Evolutionary conservation across 257 asterid species (phyloP), one percentile per base, ranked within the genome.

Genomic region (Primulina eburnea): DNA sequence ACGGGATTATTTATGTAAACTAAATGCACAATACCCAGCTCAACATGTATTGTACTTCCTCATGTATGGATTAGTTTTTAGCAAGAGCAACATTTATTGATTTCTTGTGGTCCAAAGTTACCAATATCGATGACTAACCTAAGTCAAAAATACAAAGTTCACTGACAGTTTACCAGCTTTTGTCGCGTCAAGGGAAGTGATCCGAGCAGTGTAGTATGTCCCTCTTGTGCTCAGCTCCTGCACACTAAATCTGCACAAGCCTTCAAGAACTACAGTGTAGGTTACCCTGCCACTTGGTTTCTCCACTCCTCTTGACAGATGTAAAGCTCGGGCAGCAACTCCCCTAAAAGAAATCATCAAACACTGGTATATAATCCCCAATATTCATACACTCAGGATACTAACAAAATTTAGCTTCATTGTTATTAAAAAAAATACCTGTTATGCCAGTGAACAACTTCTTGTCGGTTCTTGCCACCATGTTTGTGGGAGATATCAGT

Each of bases 201-300:
- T 89, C 75, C 96, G 85, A 67, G 99, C 99, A 30, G 97, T 94
- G 80, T 94, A 89, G 79, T 89, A 94, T 6, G 97, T 89, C 76
- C 97, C 99, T 79, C 96, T 86, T 17, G 96, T 89, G 82, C 96
- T 94, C 74, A 94, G 88, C 83, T 94, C 99, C 81, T 91, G 97
- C 60, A 94, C 99, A 69, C 82, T 85, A 80, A 94, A 94, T 84
- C 99, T 86, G 85, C 97, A 91, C 80, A 91, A 76, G 40, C 97
- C 99, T 85, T 91, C 99, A 29, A 94, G 97, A 71, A 91, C 97
- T 74, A 94, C 99, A 65, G 82, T 86, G 86, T 94, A 94, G 53
- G 97, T 94, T 72, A 94, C 97, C 81, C 96, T 89, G 73, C 99
- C 99, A 69, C 99, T 94, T 50, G 99, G 97, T 89, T 94, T 91